Evolutionary conservation across 2,329 filamentous ascomycete genomes (phyloP).

Genomic region (Pochonia chlamydosporia): DNA sequence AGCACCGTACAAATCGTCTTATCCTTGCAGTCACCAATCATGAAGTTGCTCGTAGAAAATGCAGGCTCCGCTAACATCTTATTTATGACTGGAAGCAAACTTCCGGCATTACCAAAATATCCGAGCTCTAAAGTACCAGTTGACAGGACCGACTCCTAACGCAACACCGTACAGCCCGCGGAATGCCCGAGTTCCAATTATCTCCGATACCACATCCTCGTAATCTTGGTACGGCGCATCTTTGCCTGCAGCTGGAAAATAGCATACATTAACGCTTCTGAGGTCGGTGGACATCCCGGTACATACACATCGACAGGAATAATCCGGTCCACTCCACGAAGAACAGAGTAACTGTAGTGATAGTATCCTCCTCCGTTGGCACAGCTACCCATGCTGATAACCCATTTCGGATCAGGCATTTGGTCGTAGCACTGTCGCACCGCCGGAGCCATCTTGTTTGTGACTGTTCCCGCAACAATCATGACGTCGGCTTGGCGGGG

Average conservation of each 20-base stretch:
- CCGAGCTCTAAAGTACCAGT: no score
- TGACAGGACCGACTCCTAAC: no score
- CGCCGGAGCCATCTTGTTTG: conserved; percentile 94
- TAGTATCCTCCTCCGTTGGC: conserved; percentile 83
- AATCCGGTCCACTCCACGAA: conserved; percentile 69
- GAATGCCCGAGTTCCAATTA: no score
- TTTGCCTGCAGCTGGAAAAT: conserved; percentile 75
- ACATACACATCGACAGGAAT: conserved; percentile 78
- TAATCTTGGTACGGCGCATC: conserved; percentile 57
- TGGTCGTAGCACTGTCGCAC: conserved; percentile 89
- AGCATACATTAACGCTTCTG: conserved; percentile 58
- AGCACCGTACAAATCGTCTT: no score
- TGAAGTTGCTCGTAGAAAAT: no score
- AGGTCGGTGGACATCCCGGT: conserved; percentile 63
- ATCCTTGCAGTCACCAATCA: no score
- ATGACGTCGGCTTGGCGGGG: conserved; percentile 86
- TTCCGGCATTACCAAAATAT: no score
- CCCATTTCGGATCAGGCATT: conserved; percentile 92
- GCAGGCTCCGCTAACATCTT: no score
- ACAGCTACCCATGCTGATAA: conserved; percentile 76
- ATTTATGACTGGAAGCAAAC: no score
- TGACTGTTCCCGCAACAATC: conserved; percentile 89
- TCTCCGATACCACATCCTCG: conserved; percentile 53
- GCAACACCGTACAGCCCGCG: no score
- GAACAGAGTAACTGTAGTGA: conserved; percentile 77